Conservation (phyloP, 1,139 yeast genomes). For the Debaryomyces coudertii region DNA sequence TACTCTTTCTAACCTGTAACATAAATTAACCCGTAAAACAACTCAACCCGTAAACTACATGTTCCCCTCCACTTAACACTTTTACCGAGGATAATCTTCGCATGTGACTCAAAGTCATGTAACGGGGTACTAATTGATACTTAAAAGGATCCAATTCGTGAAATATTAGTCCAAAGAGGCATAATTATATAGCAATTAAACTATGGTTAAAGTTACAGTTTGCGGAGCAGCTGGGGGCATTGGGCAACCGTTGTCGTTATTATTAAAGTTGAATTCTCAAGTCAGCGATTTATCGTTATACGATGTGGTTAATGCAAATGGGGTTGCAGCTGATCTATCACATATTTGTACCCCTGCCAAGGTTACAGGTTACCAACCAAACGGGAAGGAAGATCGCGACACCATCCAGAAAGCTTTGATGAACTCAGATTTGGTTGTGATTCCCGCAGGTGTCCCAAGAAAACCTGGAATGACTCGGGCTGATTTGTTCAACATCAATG, state of each 20-base stretch:
- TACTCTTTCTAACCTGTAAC: not conserved
- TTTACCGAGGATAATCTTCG: conserved; percentile 4
- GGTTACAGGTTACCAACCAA: conserved; percentile 60
- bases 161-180: not conserved
- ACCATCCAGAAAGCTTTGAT: conserved; percentile 54
- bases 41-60: not conserved
- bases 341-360: conserved; percentile 67
- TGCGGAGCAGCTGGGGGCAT: conserved; percentile 84
- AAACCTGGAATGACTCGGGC: conserved; percentile 83
- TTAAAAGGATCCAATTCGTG: not conserved
- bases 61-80: not conserved
- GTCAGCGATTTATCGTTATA: conserved; percentile 61
- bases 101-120: conserved; percentile 8
- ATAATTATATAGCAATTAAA: not conserved
- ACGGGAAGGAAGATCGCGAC: conserved; percentile 48
- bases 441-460: conserved; percentile 85
- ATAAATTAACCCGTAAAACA: not conserved
- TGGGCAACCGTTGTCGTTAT: conserved; percentile 73
- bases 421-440: conserved; percentile 62
- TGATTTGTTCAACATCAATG: conserved; percentile 74
- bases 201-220: conserved; percentile 68
- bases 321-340: conserved; percentile 75
- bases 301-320: conserved; percentile 69
- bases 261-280: conserved; percentile 59
- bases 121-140: conserved; percentile 7